Base-by-base conservation (phyloP, 2,329 filamentous ascomycete genomes). In the Byssochlamys sp. region DNA sequence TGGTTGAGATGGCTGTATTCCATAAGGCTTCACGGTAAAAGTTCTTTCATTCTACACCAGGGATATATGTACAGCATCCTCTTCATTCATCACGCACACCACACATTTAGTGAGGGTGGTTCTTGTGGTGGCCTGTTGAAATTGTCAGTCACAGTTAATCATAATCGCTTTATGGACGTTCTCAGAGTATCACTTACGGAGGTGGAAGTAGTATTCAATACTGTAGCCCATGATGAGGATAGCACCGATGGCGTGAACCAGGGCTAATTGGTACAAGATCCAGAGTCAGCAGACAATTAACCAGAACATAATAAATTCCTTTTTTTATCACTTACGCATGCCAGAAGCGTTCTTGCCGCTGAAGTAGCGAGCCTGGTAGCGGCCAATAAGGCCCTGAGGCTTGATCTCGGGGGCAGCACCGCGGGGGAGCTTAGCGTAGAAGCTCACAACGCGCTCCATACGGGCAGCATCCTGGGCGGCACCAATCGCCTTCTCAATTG, bases 181-280 rank as follows among this genome's bases (percentile, higher is more conserved):
- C 19, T 49, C 29, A 19, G 3, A 49, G 10, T 24, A 54, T 57
- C 57, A 85, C 90, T 78, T 86, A 99, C 94, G 90, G 72, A 99
- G 84, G 80, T 99, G 95, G 89, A 95, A 97, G 85, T 99, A 97
- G 87, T 99, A 99, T 81, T 96, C 91, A 81, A 97, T 90, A 69
- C 88, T 89, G 78, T 99, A 99, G 71, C 94, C 92, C 67, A 97
- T 74, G 65, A 84, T 77, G 65, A 96, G 79, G 62, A 99, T 79
- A 73, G 84, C 81, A 67, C 83, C 86, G 69, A 99, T 87, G 69
- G 85, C 82, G 78, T 99, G 94, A 69, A 95, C 81, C 72, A 99
- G 84, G 64, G 94, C 94, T 99, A 69, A 68, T 53, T 25, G 53
- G 61, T 62, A 62, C 45, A 62, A 58, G 35, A 58, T 59, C 19